A percentile compares a stretch with the other conserved stretches of the same genome.
Evolutionary conservation across 108 stramenopile genomes (phyloP).

Genomic region (Cyclotella sp.): DNA sequence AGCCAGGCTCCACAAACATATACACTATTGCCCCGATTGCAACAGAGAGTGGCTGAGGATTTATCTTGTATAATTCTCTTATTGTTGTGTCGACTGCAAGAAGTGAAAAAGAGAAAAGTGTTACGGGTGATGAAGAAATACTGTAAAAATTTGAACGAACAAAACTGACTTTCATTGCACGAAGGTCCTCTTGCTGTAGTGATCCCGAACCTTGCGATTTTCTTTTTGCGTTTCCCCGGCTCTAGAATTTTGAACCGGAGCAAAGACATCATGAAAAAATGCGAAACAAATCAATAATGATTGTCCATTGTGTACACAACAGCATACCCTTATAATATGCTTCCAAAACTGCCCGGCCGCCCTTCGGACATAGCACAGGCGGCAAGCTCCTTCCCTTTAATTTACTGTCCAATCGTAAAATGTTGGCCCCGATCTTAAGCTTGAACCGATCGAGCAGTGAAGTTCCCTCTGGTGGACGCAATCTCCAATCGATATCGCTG

Average conservation of each 20-base stretch:
- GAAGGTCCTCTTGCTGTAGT: slow-evolving; percentile 72
- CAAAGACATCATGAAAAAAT: not conserved
- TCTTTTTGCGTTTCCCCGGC: slow-evolving; percentile 44
- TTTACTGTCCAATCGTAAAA: slow-evolving; percentile 57
- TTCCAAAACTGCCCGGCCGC: slow-evolving; percentile 69
- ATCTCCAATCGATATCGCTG: slow-evolving; percentile 70
- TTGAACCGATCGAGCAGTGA: slow-evolving; percentile 39
- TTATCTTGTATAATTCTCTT: slow-evolving; percentile 61
- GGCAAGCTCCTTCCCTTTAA: slow-evolving; percentile 54
- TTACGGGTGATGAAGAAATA: not conserved
- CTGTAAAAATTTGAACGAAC: not conserved
- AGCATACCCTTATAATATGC: slow-evolving; percentile 54
- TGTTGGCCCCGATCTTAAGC: slow-evolving; percentile 60
- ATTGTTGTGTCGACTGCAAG: slow-evolving; percentile 70
- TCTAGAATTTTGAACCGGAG: not conserved
- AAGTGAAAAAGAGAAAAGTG: not conserved
- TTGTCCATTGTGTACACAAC: not conserved
- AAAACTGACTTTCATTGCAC: slow-evolving; percentile 48
- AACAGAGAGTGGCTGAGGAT: slow-evolving; percentile 32
- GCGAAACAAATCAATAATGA: not conserved
- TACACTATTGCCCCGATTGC: slow-evolving; percentile 79
- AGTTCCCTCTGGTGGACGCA: slow-evolving; percentile 68
- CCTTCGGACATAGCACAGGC: slow-evolving; percentile 66
- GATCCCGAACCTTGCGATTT: slow-evolving; percentile 81
- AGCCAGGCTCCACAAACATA: slow-evolving; percentile 82